phyloP scores from a whole-genome alignment of 176 grass and related monocot genomes.

The Secale cereale region DNA sequence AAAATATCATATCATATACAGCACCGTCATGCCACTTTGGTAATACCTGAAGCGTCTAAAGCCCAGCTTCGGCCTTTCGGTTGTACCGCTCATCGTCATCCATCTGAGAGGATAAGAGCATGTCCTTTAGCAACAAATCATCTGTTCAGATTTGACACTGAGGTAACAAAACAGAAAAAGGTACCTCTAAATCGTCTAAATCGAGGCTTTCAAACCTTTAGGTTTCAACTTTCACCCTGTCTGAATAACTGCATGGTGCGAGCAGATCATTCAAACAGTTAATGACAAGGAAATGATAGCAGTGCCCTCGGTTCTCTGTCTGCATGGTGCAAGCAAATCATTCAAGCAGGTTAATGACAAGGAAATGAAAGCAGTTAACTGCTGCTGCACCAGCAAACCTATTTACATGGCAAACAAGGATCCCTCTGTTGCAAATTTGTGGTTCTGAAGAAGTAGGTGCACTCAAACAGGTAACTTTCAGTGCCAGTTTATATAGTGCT shows the following conservation, averaged over 20 bases:
- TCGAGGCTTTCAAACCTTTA: constrained; percentile 69
- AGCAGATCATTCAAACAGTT: constrained; percentile 2
- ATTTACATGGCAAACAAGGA: neutral
- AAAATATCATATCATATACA: constrained; percentile 2
- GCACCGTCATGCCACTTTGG: neutral
- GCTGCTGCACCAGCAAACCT: neutral
- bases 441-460: neutral
- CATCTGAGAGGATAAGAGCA: constrained; percentile 42
- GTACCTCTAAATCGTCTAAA: constrained; percentile 88
- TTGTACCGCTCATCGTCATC: constrained; percentile 87
- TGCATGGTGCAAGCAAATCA: constrained; percentile 26
- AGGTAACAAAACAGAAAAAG: constrained; percentile 2
- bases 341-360: neutral
- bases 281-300: neutral
- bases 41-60: constrained; percentile 90
- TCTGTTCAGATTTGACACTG: constrained; percentile 4
- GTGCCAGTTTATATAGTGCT: neutral
- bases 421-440: neutral
- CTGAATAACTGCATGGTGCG: constrained; percentile 65
- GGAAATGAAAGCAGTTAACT: neutral
- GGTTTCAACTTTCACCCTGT: constrained; percentile 80
- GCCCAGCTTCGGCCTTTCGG: constrained; percentile 82
- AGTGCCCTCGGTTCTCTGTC: constrained; percentile 20
- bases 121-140: neutral
- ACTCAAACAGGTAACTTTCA: neutral